Evolutionary conservation across 805 yeast species (phyloP), one percentile per base, ranked within the genome.

Genomic region (Metschnikowia borealis): DNA sequence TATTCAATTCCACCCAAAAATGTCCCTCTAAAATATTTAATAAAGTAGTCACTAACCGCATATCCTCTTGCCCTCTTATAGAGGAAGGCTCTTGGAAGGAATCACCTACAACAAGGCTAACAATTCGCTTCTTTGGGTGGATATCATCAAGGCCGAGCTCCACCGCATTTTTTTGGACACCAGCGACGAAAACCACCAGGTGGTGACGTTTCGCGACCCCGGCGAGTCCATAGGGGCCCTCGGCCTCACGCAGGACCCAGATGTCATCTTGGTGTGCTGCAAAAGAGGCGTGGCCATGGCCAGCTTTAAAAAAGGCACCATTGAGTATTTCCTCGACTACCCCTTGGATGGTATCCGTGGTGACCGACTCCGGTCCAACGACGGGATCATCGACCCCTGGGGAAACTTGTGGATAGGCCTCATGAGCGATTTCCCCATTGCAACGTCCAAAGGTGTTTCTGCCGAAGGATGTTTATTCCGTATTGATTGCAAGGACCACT

Each of bases 331-430:
- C 26, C 59, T 77, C 46, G 68, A 69, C 40, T 70, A 72, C 50
- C 69, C 74, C 11, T 61, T 64, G 44, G 60, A 67, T 13, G 59
- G 60, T 5, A 46, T 49, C n/a, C 55, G 56, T 33, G 51, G 55
- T 14, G 32, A 42, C 5, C 55, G 68, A 36, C 58, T 70, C 46
- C 59, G 77, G 20, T 85, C 94, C 38, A 90, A 90, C 61, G 97
- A 90, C 63, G 96, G 97, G 0, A 78, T 81, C 42, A 79, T 89
- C 38, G 90, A 88, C 52, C 85, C 87, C 3, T 70, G 80, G 60
- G 96, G 96, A 0, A 77, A 84, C 54, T 77, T 89, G 46, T 85
- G 87, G 79, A 81, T 87, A 45, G 96, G 97, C 1, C 74, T 91
- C 18, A 90, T 90, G 96, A 74, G 75, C 20, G 82, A 81, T 51